Conservation (phyloP, 164 flowering plant genomes). For the Vitis amurensis region DNA sequence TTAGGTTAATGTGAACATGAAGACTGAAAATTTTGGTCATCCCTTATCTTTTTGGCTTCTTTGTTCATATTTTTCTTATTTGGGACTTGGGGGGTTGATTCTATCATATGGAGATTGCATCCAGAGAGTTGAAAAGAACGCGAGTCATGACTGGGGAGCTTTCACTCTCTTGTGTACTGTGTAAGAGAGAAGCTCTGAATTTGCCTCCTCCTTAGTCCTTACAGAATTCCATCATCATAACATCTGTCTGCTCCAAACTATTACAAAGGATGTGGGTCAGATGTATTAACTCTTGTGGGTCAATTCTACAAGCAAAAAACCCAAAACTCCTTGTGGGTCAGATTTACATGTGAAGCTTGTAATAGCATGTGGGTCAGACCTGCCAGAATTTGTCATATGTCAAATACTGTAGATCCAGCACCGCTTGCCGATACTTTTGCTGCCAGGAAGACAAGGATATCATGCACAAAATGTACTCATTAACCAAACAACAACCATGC, state of each 20-base stretch:
- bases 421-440: background rate
- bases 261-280: slow-evolving; percentile 7
- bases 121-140: slow-evolving; percentile 19
- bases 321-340: slow-evolving; percentile 5
- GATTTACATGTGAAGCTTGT: slow-evolving; percentile 12
- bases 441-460: background rate
- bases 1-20: slow-evolving; percentile 11
- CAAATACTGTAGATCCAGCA: too few species aligned
- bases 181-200: background rate
- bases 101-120: slow-evolving; percentile 10
- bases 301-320: background rate
- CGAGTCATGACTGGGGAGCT: slow-evolving; percentile 1
- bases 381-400: slow-evolving; percentile 1
- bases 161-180: slow-evolving; percentile 11
- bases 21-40: background rate
- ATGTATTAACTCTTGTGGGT: background rate
- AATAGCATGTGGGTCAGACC: slow-evolving; percentile 9
- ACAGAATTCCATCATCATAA: slow-evolving; percentile 4
- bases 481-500: background rate
- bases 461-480: background rate
- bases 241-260: slow-evolving; percentile 7
- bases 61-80: background rate
- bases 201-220: background rate
- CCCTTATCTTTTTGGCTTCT: slow-evolving; percentile 4
- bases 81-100: too few species aligned